Conservation (phyloP, 805 yeast genomes). For the Ascoidea rubescens region DNA sequence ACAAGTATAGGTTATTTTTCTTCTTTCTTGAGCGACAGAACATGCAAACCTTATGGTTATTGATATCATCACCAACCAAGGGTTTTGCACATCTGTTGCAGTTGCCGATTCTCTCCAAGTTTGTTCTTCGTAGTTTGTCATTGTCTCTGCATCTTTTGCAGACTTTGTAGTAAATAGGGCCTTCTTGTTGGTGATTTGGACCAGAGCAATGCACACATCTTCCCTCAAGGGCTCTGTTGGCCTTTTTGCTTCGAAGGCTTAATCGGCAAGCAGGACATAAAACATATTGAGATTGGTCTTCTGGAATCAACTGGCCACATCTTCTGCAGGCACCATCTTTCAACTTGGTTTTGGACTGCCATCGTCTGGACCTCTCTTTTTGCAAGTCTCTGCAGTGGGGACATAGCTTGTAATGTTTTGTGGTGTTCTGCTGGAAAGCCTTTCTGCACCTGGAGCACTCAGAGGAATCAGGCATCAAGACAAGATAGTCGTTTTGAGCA, state of each 20-base stretch:
- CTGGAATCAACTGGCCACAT: slow-evolving; percentile 43
- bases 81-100: slow-evolving; percentile 50
- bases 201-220: slow-evolving; percentile 60
- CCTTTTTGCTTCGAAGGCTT: slow-evolving; percentile 39
- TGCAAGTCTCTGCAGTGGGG: slow-evolving; percentile 53
- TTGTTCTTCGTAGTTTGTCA: slow-evolving; percentile 42
- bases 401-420: slow-evolving; percentile 41
- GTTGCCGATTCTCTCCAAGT: slow-evolving; percentile 40
- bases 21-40: slow-evolving; percentile 41
- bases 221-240: slow-evolving; percentile 45
- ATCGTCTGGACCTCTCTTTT: slow-evolving; percentile 45
- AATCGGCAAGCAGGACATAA: slow-evolving; percentile 48
- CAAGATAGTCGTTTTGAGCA: too few relatives aligned
- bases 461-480: too few relatives aligned
- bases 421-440: slow-evolving; percentile 29
- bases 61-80: slow-evolving; percentile 29
- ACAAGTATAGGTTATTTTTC: slow-evolving; percentile 11
- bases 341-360: slow-evolving; percentile 49
- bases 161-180: slow-evolving; percentile 34
- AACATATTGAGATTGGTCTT: slow-evolving; percentile 36
- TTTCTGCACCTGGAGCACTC: slow-evolving; percentile 49
- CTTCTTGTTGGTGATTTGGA: slow-evolving; percentile 29
- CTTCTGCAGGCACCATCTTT: slow-evolving; percentile 52
- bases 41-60: slow-evolving; percentile 41
- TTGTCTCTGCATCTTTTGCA: slow-evolving; percentile 50